phyloP scores from a whole-genome alignment of 2,329 filamentous ascomycete species.

The Scolecobasidium constrictum region DNA sequence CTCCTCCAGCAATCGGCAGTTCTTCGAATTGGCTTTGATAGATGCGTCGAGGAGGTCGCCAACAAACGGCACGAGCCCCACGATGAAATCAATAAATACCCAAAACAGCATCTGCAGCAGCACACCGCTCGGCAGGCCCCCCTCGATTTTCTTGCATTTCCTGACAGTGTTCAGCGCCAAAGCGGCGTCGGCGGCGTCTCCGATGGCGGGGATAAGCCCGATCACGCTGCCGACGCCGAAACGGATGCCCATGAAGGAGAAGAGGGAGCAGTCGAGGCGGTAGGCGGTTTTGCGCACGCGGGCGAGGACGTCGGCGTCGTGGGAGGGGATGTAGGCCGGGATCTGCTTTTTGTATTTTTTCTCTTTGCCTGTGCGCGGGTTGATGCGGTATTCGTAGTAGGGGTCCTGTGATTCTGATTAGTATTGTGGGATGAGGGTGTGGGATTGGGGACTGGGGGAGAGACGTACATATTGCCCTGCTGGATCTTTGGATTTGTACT shows the following conservation, averaged over 20 bases:
- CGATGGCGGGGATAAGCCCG: slow-evolving; percentile 72
- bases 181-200: slow-evolving; percentile 62
- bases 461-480: slow-evolving; percentile 28
- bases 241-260: slow-evolving; percentile 67
- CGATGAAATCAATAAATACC: slow-evolving; percentile 59
- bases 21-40: slow-evolving; percentile 67
- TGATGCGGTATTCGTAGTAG: slow-evolving; percentile 74
- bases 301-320: slow-evolving; percentile 74
- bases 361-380: slow-evolving; percentile 60
- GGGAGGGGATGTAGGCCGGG: slow-evolving; percentile 68
- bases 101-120: slow-evolving; percentile 70
- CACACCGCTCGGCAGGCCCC: slow-evolving; percentile 55
- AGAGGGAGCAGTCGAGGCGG: slow-evolving; percentile 72
- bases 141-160: slow-evolving; percentile 63
- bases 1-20: slow-evolving; percentile 58
- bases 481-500: slow-evolving; percentile 34
- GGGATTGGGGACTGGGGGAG: not conserved
- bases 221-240: slow-evolving; percentile 88
- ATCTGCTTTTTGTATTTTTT: slow-evolving; percentile 81
- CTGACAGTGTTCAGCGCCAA: slow-evolving; percentile 67
- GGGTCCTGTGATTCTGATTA: slow-evolving; percentile 54
- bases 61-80: slow-evolving; percentile 64
- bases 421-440: not conserved
- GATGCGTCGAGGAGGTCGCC: slow-evolving; percentile 66
- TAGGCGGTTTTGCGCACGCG: slow-evolving; percentile 81